Base-by-base conservation (phyloP, 352 stramenopile species). In the Phytopythium helicoides region DNA sequence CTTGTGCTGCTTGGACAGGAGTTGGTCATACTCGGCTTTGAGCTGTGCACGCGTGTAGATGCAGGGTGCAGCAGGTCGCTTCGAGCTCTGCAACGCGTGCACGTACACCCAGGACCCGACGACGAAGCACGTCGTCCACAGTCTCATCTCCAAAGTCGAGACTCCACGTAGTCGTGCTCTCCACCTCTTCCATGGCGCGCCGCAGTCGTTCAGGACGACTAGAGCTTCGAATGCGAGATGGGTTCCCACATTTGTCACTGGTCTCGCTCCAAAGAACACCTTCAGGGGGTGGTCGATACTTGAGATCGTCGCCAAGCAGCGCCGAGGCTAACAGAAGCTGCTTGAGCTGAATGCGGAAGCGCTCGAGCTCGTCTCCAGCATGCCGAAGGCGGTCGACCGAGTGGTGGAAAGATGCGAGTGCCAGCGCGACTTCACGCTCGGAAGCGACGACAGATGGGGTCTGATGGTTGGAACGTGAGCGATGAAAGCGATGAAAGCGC, bases 121-220 rank as follows among this genome's bases (percentile, higher is more conserved):
- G 44, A 15, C 25, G 44, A 16, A 50, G 44, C 7, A 38, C 44
- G 44, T 50, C 44, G 26, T 50, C 44, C 4, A 50, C 25, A 2
- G 44, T 50, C 15, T 50, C 44, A 18, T 50, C 44, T 18, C 44
- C 44, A 31, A 50, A 50, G n/a, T 50, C 44, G 26, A 31, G 44
- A 26, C 25, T 50, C 44, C 44, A 50, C 16, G 25, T 14, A 5
- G 44, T 50, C 25, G 44, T 38, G 16, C 25, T 38, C 28, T 50
- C 44, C 6, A 50, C 18, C 25, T 50, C 44, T 11, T 50, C 44
- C 15, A 50, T 18, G 16, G 28, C 44, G 2, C 36, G 44, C 9
- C 44, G 44, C 25, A 50, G 18, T 9, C 28, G 44, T 1, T 50
- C 28, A 26, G 23, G 25, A 7, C 23, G 16, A 15, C 26, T 50